Conservation (phyloP, 768 basidiomycete species). For the Russula griseocarnosa region DNA sequence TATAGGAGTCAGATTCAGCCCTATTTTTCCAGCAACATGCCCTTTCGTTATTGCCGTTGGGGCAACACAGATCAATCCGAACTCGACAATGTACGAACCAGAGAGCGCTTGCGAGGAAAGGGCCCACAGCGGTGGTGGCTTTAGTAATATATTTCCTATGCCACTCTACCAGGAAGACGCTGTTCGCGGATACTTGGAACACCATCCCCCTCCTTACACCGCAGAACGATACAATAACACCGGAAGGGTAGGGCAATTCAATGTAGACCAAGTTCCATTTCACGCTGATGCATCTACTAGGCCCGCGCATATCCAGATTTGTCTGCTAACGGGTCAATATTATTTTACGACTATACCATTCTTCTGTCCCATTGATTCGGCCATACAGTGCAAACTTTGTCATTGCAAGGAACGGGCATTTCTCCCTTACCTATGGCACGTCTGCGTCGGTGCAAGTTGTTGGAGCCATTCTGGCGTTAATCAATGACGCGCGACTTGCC, state of each 20-base stretch:
- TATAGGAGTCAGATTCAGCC: constrained; percentile 36
- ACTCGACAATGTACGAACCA: constrained; percentile 35
- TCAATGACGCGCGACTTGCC: constrained; percentile 39
- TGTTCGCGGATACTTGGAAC: constrained; percentile 34
- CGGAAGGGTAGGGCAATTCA: constrained; percentile 30
- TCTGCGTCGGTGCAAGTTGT: constrained; percentile 37
- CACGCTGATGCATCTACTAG: constrained; percentile 9
- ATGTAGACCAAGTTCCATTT: background rate
- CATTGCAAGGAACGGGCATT: constrained; percentile 31
- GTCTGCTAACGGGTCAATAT: constrained; percentile 35
- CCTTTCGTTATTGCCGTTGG: constrained; percentile 42
- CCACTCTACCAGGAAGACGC: constrained; percentile 37
- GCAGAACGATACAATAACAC: constrained; percentile 36
- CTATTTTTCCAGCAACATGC: constrained; percentile 43
- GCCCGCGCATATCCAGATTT: constrained; percentile 36
- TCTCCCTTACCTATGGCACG: constrained; percentile 35
- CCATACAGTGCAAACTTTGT: constrained; percentile 7
- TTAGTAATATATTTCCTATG: constrained; percentile 40
- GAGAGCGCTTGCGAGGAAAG: constrained; percentile 39
- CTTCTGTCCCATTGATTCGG: background rate
- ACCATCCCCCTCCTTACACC: constrained; percentile 37
- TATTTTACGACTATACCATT: background rate
- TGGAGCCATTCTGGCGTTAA: constrained; percentile 36
- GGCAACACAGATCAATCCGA: constrained; percentile 38
- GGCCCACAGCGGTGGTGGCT: constrained; percentile 42